Percentiles rank a stretch among this genome's conserved stretches.
Conservation (phyloP, 192 early-diverging fungal species). For the Diversispora epigaea region DNA sequence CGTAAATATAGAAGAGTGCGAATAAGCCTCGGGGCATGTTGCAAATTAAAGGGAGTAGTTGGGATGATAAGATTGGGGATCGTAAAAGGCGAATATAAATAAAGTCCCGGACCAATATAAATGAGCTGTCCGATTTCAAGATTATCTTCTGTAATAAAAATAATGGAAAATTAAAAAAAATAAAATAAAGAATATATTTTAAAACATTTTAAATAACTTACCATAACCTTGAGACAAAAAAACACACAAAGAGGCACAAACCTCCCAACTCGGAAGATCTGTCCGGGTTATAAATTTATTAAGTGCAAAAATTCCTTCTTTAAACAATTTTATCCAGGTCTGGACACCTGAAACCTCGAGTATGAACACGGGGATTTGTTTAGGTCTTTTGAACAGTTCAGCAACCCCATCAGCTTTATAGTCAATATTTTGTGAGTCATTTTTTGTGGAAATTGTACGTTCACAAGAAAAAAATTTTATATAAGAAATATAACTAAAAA, state of each 20-base stretch:
- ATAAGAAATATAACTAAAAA: slow-evolving; percentile 2
- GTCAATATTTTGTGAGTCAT: slow-evolving; percentile 1
- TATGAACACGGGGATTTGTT: slow-evolving; percentile 3
- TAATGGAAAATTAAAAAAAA: background rate
- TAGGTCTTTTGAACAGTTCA: slow-evolving; percentile 17
- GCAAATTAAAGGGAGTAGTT: background rate
- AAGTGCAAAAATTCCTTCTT: background rate
- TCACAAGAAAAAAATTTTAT: background rate
- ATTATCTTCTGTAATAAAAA: background rate
- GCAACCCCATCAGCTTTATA: slow-evolving; percentile 16
- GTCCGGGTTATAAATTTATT: background rate
- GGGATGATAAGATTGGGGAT: background rate
- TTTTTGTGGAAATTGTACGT: background rate
- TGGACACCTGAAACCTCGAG: background rate
- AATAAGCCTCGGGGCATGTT: slow-evolving; percentile 1
- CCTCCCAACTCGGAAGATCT: background rate
- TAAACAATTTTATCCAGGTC: background rate
- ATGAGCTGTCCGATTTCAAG: background rate
- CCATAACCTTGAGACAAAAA: slow-evolving; percentile 1
- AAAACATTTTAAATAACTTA: slow-evolving; percentile 8
- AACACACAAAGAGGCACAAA: background rate
- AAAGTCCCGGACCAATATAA: background rate
- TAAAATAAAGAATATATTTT: background rate
- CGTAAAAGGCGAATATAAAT: background rate
- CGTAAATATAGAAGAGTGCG: background rate